Conservation (phyloP, 176 grass and related monocot genomes). For the Eleusine coracana region DNA sequence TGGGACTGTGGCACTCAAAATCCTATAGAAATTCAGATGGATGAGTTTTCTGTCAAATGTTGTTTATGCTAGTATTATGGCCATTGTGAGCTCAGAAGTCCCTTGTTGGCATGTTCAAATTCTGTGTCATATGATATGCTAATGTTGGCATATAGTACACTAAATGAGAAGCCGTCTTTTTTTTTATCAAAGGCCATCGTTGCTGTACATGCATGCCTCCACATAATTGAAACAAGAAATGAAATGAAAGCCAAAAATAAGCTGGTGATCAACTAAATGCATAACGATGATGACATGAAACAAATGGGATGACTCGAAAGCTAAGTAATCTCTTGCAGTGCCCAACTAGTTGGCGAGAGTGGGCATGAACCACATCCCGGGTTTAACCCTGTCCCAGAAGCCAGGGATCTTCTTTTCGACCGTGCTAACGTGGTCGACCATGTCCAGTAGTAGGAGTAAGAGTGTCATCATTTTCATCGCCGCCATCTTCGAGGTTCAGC, state of each 20-base stretch:
- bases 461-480: background rate
- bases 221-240: background rate
- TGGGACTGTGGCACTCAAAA: background rate
- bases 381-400: background rate
- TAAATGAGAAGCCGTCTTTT: background rate
- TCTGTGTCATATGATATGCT: background rate
- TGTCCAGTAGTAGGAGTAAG: background rate
- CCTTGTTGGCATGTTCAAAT: background rate
- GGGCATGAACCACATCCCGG: slow-evolving; percentile 15
- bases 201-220: no score
- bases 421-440: background rate
- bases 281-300: background rate
- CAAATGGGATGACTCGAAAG: background rate
- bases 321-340: background rate
- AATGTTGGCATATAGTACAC: background rate
- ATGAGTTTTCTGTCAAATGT: background rate
- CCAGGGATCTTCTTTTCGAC: background rate
- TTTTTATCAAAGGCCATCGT: background rate
- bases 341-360: background rate
- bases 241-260: background rate
- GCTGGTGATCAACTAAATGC: background rate
- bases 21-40: background rate
- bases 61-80: background rate
- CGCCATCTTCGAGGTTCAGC: background rate
- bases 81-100: background rate